Percentiles rank a stretch among this genome's conserved stretches.
These are phyloP conservation scores for Sclerotinia minor DNA, from an alignment of 2,329 filamentous ascomycete species.

Conservation along the genomic window DNA sequence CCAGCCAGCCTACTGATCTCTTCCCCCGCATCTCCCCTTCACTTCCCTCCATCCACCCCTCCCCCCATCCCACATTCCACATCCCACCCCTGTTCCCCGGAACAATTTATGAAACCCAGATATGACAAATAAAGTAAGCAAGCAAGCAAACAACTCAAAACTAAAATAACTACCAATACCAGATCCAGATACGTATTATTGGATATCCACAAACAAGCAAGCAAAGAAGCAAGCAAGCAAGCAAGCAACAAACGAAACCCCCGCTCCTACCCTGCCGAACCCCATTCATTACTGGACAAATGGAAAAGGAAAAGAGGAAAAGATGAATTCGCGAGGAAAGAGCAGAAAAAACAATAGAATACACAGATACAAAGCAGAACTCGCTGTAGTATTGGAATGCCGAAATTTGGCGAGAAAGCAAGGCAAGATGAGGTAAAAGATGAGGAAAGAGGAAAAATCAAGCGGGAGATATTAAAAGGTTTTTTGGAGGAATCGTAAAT, in stretches of 20 bases:
- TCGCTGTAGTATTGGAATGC: neutral
- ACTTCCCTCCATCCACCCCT: fast-evolving
- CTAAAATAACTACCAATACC: no score
- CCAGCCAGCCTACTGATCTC: neutral
- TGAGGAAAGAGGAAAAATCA: neutral
- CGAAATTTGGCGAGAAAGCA: neutral
- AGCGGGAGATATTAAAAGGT: neutral
- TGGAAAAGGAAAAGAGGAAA: neutral
- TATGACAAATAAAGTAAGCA: no score
- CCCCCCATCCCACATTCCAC: no score
- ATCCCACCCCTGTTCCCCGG: neutral
- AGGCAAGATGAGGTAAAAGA: neutral
- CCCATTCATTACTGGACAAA: constrained; percentile 1
- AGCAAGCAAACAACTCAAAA: no score
- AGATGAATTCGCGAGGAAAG: neutral
- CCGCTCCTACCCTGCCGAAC: no score
- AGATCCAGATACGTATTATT: no score
- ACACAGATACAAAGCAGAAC: neutral
- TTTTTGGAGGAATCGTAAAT: constrained; percentile 11
- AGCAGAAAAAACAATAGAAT: constrained; percentile 13
- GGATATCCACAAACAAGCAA: no score
- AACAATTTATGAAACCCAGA: neutral
- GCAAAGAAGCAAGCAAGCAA: no score
- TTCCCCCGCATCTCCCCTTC: neutral
- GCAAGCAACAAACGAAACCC: no score